Evolutionary conservation across 1,139 yeast species (phyloP), one percentile per base, ranked within the genome.

Genomic region (Saccharomyces hybrid): DNA sequence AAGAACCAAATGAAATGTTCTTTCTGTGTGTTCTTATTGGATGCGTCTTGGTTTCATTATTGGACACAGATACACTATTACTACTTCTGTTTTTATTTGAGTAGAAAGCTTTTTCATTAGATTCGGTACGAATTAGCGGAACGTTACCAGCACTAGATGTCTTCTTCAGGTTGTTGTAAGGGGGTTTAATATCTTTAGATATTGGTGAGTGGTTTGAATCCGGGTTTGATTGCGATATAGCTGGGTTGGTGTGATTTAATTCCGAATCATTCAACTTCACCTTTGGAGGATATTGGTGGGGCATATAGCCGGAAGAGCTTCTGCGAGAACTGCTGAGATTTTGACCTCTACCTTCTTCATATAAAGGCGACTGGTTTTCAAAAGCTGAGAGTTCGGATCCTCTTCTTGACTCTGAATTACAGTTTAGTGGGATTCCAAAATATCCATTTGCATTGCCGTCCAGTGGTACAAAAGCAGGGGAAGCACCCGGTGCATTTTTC

Each of bases 1-100:
- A 59, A 3, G 74, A 71, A 47, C 69, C 64, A 51, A 69, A 64
- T 0, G 73, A 70, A 1, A 68, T 68, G 44, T 66, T 68, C 53
- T 69, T 69, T 51, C 65, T 68, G 54, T 70, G 73, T 48, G 63
- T 67, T 51, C 70, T 59, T 5, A 63, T 56, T 6, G 66, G 63
- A 48, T 63, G 67, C 6, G 62, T 60, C 50, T 66, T 63, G n/a
- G 62, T 52, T 4, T 53, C 52, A 5, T 53, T 27, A 9, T 28
- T 48, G 8, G 19, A 34, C 3, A 19, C 42, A 8, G 42, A 14
- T 14, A 55, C 55, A 16, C 65, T 53, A 51, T 63, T 65, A 14
- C 59, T 62, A 11, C 67, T 60, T 52, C 71, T 67, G 26, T 56
- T 58, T 42, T 55, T 57, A 49, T 54, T 59, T 47, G 61, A 62